Evolutionary conservation across 768 basidiomycete genomes (phyloP).

Genomic region (Strobilomyces echinocephalus): DNA sequence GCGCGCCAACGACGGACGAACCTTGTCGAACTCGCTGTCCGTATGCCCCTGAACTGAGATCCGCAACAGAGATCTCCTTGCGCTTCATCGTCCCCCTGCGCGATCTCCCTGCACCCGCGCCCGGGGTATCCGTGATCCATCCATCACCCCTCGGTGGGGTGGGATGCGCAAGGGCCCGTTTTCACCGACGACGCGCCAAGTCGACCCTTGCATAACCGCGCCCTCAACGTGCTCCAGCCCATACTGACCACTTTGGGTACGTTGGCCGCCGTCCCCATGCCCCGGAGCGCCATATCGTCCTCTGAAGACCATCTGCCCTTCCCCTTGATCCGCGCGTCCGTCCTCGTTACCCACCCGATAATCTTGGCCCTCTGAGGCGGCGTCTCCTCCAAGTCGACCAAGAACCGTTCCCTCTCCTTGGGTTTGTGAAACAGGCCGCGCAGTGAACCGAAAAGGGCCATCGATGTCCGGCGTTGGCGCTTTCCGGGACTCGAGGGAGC

Average conservation of each 20-base stretch:
- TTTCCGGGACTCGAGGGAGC: not conserved
- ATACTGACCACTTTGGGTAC: not conserved
- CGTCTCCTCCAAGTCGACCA: slow-evolving; percentile 14
- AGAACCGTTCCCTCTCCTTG: slow-evolving; percentile 3
- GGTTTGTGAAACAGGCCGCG: slow-evolving; percentile 26
- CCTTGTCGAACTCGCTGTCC: slow-evolving; percentile 16
- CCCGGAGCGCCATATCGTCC: slow-evolving; percentile 3
- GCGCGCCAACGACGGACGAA: no score
- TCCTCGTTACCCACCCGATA: slow-evolving; percentile 26
- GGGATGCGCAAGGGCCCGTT: not conserved
- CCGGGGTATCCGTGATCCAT: slow-evolving; percentile 17
- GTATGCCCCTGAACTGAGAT: slow-evolving; percentile 27
- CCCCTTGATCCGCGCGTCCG: slow-evolving; percentile 18
- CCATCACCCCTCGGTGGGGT: slow-evolving; percentile 3
- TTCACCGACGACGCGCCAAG: not conserved
- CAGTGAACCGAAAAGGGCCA: slow-evolving; percentile 27
- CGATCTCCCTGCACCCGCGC: not conserved
- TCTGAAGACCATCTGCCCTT: slow-evolving; percentile 13
- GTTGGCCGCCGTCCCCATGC: not conserved
- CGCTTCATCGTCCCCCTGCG: slow-evolving; percentile 8
- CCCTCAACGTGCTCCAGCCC: not conserved
- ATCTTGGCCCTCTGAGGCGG: not conserved
- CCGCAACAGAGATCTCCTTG: slow-evolving; percentile 21
- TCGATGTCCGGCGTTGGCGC: slow-evolving; percentile 22
- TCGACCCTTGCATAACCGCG: slow-evolving; percentile 18